These are phyloP conservation scores for Mycosphaerella sp. DNA, from an alignment of 2,329 filamentous ascomycete genomes.

Conservation along the genomic window DNA sequence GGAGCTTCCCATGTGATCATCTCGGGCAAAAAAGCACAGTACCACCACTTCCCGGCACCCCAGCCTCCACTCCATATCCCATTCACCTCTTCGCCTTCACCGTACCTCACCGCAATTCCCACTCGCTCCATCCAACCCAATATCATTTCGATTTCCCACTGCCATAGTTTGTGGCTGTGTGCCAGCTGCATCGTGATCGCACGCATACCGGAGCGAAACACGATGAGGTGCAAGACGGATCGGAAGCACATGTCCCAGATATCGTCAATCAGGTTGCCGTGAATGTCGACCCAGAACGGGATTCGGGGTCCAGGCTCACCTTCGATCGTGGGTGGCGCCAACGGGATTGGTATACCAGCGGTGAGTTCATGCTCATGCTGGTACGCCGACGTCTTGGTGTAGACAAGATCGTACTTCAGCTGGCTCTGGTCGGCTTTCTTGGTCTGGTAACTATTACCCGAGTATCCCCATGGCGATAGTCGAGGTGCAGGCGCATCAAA, in stretches of 20 bases:
- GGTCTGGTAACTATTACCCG: conserved; percentile 64
- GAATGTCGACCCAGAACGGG: conserved; percentile 68
- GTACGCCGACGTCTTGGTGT: conserved; percentile 55
- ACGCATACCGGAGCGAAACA: conserved; percentile 55
- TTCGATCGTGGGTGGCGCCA: conserved; percentile 6
- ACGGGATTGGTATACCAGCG: conserved; percentile 32
- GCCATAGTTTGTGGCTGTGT: conserved; percentile 54
- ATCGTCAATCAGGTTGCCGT: conserved; percentile 51
- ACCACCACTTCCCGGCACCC: conserved; percentile 60
- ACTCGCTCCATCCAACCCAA: conserved; percentile 53
- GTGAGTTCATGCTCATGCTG: conserved; percentile 50
- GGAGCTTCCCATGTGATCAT: conserved; percentile 24
- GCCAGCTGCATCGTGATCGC: conserved; percentile 49
- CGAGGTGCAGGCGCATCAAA: conserved; percentile 37
- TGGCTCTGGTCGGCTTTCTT: conserved; percentile 60
- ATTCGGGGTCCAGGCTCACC: conserved; percentile 36
- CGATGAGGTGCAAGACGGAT: conserved; percentile 56
- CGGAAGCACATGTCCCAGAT: conserved; percentile 61
- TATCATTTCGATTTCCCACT: conserved; percentile 56
- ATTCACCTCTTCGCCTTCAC: conserved; percentile 33
- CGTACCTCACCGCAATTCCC: conserved; percentile 46
- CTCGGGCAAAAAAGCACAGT: conserved; percentile 43
- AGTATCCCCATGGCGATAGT: conserved; percentile 59
- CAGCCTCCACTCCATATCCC: conserved; percentile 33
- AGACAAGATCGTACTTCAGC: conserved; percentile 57